Conservation (phyloP, 2,329 filamentous ascomycete genomes). For the Hypoxylon sp. region DNA sequence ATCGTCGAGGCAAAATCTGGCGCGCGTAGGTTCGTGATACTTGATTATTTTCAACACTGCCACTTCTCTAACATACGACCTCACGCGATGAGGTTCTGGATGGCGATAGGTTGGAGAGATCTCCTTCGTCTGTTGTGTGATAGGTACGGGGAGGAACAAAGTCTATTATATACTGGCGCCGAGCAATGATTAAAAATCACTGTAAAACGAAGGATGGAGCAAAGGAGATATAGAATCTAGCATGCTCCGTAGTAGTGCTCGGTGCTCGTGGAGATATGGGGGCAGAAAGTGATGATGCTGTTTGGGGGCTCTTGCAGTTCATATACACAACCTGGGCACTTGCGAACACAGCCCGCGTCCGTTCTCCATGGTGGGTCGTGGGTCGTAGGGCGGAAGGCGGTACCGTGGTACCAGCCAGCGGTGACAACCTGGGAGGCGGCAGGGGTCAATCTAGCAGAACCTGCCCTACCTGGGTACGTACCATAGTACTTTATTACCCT, state of each 20-base stretch:
- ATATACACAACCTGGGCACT: slow-evolving; percentile 45
- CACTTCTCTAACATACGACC: slow-evolving; percentile 27
- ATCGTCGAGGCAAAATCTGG: slow-evolving; percentile 21
- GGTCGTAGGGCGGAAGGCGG: slow-evolving; percentile 43
- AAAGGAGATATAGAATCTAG: slow-evolving; percentile 25
- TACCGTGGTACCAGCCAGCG: slow-evolving; percentile 31
- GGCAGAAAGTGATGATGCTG: slow-evolving; percentile 46
- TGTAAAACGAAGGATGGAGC: slow-evolving; percentile 12
- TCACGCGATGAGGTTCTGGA: slow-evolving; percentile 33
- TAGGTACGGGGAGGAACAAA: slow-evolving; percentile 22
- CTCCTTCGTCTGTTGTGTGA: slow-evolving; percentile 21
- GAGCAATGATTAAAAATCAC: slow-evolving; percentile 20
- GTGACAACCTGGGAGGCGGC: slow-evolving; percentile 28
- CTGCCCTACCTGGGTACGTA: slow-evolving; percentile 36
- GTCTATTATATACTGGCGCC: slow-evolving; percentile 35
- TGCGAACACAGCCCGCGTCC: slow-evolving; percentile 36
- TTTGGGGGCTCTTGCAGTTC: slow-evolving; percentile 48
- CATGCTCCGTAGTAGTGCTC: slow-evolving; percentile 16
- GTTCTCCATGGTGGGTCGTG: slow-evolving; percentile 21
- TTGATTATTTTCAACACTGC: slow-evolving; percentile 25
- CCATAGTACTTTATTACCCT: slow-evolving; percentile 25
- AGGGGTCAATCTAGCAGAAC: slow-evolving; percentile 32
- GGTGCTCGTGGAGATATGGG: slow-evolving; percentile 42
- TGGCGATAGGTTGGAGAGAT: slow-evolving; percentile 20
- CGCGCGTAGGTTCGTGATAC: slow-evolving; percentile 31